phyloP scores from a whole-genome alignment of 768 basidiomycete genomes.

The Inosperma sp. region DNA sequence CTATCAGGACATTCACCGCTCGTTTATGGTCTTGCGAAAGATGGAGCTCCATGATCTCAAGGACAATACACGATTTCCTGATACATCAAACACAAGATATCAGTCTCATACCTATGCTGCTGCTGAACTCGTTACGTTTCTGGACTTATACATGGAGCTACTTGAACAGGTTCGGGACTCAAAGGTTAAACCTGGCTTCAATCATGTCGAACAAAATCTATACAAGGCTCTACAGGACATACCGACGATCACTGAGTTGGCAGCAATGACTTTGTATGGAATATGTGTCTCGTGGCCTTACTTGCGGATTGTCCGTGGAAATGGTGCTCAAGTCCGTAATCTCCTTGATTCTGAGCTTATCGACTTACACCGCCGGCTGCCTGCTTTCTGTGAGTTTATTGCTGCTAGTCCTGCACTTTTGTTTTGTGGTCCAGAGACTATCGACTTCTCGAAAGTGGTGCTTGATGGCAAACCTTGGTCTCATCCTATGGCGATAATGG shows the following conservation, averaged over 20 bases:
- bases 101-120: conserved; percentile 17
- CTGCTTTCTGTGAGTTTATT: conserved; percentile 14
- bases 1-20: conserved; percentile 14
- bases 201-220: conserved; percentile 23
- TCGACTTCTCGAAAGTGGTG: conserved; percentile 5
- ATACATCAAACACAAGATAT: conserved; percentile 22
- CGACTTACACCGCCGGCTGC: conserved; percentile 16
- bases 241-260: conserved; percentile 20
- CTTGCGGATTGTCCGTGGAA: conserved; percentile 16
- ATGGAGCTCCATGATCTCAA: conserved; percentile 7
- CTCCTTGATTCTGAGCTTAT: conserved; percentile 14
- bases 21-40: conserved; percentile 15
- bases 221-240: conserved; percentile 18
- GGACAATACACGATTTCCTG: conserved; percentile 15
- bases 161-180: conserved; percentile 14
- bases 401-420: conserved; percentile 12
- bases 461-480: conserved; percentile 14
- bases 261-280: conserved; percentile 20
- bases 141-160: conserved; percentile 11
- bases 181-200: conserved; percentile 16
- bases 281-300: conserved; percentile 23
- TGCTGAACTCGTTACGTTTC: conserved; percentile 14
- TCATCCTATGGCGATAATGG: background rate
- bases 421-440: conserved; percentile 6
- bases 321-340: conserved; percentile 17